Evolutionary conservation across 2,329 filamentous ascomycete genomes (phyloP).

Genomic region (Microsporum ferrugineum): DNA sequence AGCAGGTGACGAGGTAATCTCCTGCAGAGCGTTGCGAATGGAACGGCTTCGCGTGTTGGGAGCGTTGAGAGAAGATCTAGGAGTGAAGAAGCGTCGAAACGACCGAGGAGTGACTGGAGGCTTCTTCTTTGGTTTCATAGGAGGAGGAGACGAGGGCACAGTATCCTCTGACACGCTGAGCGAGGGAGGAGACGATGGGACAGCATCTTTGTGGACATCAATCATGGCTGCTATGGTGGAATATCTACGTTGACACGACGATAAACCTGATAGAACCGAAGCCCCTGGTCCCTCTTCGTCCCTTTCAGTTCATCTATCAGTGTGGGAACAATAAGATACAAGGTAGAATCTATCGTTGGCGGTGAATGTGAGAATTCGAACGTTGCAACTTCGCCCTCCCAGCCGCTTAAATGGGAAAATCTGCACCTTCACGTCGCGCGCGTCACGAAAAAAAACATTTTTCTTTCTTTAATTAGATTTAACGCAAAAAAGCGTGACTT

Average conservation of each 20-base stretch:
- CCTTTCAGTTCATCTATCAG: not conserved
- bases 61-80: slow-evolving; percentile 31
- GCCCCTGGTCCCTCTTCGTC: not conserved
- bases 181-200: slow-evolving; percentile 15
- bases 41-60: slow-evolving; percentile 27
- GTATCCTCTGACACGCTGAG: slow-evolving; percentile 17
- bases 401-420: not conserved
- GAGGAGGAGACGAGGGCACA: slow-evolving; percentile 34
- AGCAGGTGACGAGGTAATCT: slow-evolving; percentile 31
- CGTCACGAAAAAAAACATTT: not conserved
- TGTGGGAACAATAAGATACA: not conserved
- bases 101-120: slow-evolving; percentile 41
- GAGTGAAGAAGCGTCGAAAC: slow-evolving; percentile 43
- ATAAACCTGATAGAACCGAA: not conserved
- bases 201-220: slow-evolving; percentile 7
- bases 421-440: not conserved
- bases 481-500: not conserved
- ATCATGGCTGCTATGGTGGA: not conserved
- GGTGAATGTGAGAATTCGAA: not conserved
- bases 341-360: not conserved
- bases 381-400: not conserved
- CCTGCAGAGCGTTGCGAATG: slow-evolving; percentile 35
- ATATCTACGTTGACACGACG: not conserved
- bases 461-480: not conserved
- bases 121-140: slow-evolving; percentile 33